Base-by-base conservation (phyloP, 2,329 filamentous ascomycete genomes). In the Cadophora sp. region DNA sequence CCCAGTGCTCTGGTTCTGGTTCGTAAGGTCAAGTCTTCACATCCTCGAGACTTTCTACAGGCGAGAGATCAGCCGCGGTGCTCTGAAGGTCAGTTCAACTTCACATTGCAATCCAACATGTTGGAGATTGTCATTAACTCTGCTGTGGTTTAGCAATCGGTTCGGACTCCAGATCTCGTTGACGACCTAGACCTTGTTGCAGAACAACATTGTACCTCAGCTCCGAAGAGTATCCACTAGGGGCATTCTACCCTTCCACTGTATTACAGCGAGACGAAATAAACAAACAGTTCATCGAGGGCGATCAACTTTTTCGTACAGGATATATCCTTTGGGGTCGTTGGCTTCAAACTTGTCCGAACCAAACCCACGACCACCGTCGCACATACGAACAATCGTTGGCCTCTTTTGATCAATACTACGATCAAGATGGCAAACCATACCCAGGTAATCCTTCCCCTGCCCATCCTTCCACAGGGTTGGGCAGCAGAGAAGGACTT, bases 401-500 rank as follows among this genome's bases (percentile, higher is more conserved):
- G 16, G 51, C 51, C 16, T 29, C 27, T 27, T 31, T 31, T 5
- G 51, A 55, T 31, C 12, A 55, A 29, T 19, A 55, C 26, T 55
- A 55, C 51, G 27, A 22, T 29, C 3, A 63, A 37, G 11, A 63
- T 63, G 62, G 62, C 62, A 34, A 40, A 51, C 37, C 62, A 64
- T 63, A 71, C 70, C 26, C 70, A 75, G 68, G 72, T 92, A 71
- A 81, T 84, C 68, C 84, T 91, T 70, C 86, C 90, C 24, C 86
- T 97, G 56, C 94, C 94, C 60, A 80, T 88, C 77, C 88, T 98
- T 64, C 89, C 94, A 59, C 86, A 87, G 77, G 93, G 89, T 75
- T 98, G 95, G 94, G 85, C 87, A 56, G 91, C 88, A 71, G 94
- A 97, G 69, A 97, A 97, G 81, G 93, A 97, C 81, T 97, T 98